Conservation (phyloP, 306 rosid species). For the Geum urbanum region DNA sequence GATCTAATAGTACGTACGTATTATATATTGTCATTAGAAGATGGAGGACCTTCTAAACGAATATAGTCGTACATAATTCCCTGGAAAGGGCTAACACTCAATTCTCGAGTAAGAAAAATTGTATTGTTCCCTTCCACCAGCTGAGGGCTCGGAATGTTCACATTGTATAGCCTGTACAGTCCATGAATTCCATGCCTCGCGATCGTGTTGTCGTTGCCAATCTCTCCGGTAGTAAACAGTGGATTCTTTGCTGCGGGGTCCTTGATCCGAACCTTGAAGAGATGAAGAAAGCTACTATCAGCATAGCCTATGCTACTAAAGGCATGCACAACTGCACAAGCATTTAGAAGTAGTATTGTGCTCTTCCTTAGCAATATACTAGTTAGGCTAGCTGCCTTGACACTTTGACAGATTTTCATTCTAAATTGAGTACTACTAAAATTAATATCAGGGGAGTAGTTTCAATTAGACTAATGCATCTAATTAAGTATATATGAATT, state of each 20-base stretch:
- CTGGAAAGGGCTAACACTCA: constrained; percentile 25
- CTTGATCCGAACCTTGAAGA: constrained; percentile 25
- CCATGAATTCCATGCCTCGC: constrained; percentile 38
- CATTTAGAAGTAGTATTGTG: no score
- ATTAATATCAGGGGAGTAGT: no score
- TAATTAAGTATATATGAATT: no score
- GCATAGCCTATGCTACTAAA: no score
- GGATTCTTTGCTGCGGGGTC: constrained; percentile 16
- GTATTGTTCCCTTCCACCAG: constrained; percentile 27
- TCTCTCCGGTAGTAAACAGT: constrained; percentile 15
- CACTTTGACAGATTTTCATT: no score
- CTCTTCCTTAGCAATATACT: no score
- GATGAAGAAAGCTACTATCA: background rate
- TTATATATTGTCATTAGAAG: background rate
- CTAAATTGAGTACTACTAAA: no score
- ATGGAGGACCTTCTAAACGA: constrained; percentile 31
- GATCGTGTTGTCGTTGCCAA: constrained; percentile 31
- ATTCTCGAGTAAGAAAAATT: constrained; percentile 22
- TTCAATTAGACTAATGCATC: no score
- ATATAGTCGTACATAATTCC: constrained; percentile 35
- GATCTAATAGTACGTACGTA: no score
- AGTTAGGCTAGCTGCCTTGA: no score
- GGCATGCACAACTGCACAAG: no score
- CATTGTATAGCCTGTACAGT: constrained; percentile 22
- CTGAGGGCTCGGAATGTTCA: constrained; percentile 13